These are phyloP conservation scores for Rubroshorea leprosula DNA, from an alignment of 345 rosid genomes.

Conservation along the genomic window DNA sequence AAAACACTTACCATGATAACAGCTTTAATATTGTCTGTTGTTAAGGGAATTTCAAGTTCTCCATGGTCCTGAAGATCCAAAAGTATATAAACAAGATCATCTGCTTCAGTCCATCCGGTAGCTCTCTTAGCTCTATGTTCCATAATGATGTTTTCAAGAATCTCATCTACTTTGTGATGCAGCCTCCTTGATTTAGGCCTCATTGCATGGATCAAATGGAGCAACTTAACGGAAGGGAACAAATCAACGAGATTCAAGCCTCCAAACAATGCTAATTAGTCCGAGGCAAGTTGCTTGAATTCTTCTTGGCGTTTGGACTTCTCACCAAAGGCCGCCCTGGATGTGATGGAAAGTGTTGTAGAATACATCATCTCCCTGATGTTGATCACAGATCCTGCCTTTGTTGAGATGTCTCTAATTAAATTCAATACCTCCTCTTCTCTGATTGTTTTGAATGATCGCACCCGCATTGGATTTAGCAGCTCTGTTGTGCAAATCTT, in stretches of 20 bases:
- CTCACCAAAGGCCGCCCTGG: conserved; percentile 19
- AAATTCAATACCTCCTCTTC: conserved; percentile 13
- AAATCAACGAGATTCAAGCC: conserved; percentile 5
- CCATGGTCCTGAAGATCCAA: too few species aligned
- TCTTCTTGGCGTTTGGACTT: conserved; percentile 15
- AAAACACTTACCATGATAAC: too few species aligned
- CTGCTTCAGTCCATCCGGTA: too few species aligned
- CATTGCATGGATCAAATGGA: neutral
- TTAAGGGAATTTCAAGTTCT: too few species aligned
- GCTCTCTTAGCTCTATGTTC: conserved; percentile 5
- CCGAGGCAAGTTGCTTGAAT: neutral
- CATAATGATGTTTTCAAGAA: neutral
- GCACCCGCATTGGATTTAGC: conserved; percentile 20
- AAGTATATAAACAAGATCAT: too few species aligned
- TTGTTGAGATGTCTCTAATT: conserved; percentile 1
- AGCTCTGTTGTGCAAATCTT: conserved; percentile 21
- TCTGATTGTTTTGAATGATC: conserved; percentile 6
- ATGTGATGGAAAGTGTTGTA: conserved; percentile 7
- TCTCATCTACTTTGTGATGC: neutral
- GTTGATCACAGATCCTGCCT: neutral
- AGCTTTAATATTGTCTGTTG: too few species aligned
- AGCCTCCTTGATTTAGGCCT: neutral
- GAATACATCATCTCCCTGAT: conserved; percentile 5
- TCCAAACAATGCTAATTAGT: neutral
- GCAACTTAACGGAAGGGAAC: conserved; percentile 9